These are phyloP conservation scores for Hemisphaericaspora nanyangensis DNA, from an alignment of 805 yeast species.

Conservation along the genomic window DNA sequence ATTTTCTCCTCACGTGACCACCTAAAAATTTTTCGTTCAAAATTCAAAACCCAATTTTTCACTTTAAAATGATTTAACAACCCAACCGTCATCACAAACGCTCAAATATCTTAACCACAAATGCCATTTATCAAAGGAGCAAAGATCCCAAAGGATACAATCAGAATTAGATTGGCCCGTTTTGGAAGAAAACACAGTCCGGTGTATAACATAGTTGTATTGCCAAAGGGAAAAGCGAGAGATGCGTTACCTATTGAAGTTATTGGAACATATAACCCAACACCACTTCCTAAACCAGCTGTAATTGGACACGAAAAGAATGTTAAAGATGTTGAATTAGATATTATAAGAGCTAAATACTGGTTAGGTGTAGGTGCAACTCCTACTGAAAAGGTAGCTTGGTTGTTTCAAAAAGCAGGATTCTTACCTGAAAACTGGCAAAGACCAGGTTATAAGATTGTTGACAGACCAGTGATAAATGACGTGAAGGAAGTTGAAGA, in stretches of 20 bases:
- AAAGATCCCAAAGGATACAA: conserved; percentile 25
- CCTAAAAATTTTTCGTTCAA: neutral
- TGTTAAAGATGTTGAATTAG: conserved; percentile 75
- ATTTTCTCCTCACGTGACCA: neutral
- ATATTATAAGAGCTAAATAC: conserved; percentile 85
- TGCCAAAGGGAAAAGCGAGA: conserved; percentile 71
- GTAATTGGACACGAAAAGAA: conserved; percentile 47
- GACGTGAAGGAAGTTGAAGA: conserved; percentile 25
- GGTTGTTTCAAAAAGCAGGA: conserved; percentile 76
- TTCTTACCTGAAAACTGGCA: conserved; percentile 61
- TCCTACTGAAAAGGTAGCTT: conserved; percentile 78
- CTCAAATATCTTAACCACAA: too few relatives aligned
- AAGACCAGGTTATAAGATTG: conserved; percentile 33
- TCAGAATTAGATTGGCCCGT: conserved; percentile 85
- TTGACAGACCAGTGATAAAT: conserved; percentile 26
- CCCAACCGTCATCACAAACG: too few relatives aligned
- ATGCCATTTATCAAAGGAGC: neutral
- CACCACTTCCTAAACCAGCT: conserved; percentile 57
- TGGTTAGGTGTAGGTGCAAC: conserved; percentile 98
- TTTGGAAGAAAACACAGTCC: conserved; percentile 90
- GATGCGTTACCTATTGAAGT: conserved; percentile 91
- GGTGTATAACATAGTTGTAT: conserved; percentile 86
- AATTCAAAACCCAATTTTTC: neutral
- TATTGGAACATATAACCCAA: conserved; percentile 88
- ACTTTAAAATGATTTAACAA: neutral